Percentiles rank a stretch among this genome's conserved stretches.
These are phyloP conservation scores for Dothideomycetidae sp. DNA, from an alignment of 2,329 filamentous ascomycete species.

Conservation along the genomic window DNA sequence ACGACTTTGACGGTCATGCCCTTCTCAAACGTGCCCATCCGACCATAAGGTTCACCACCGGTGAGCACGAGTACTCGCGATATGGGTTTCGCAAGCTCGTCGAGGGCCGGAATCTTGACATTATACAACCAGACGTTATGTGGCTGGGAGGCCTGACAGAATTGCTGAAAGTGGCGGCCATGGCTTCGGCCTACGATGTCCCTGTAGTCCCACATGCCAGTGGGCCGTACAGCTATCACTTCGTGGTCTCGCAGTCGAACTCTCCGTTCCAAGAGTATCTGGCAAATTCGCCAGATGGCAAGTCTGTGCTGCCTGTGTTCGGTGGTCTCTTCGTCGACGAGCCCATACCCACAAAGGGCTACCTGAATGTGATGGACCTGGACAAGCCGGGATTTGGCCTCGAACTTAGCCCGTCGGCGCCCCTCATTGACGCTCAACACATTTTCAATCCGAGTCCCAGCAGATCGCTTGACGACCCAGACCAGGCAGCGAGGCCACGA, in stretches of 20 bases:
- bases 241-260: conserved; percentile 85
- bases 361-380: conserved; percentile 55
- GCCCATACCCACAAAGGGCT: conserved; percentile 73
- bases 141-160: conserved; percentile 92
- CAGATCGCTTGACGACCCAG: conserved; percentile 24
- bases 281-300: conserved; percentile 81
- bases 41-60: conserved; percentile 83
- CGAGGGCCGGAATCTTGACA: conserved; percentile 81
- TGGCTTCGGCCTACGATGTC: conserved; percentile 86
- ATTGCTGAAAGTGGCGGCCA: conserved; percentile 72
- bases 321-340: conserved; percentile 83
- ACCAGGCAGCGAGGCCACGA: conserved; percentile 11
- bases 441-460: conserved; percentile 53
- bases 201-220: conserved; percentile 91
- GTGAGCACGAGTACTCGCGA: conserved; percentile 88
- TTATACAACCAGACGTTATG: conserved; percentile 94
- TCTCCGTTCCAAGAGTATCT: conserved; percentile 93
- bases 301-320: conserved; percentile 81
- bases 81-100: conserved; percentile 93
- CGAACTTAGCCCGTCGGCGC: conserved; percentile 68
- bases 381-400: conserved; percentile 87
- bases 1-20: conserved; percentile 82
- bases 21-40: conserved; percentile 85
- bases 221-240: conserved; percentile 91
- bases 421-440: conserved; percentile 60